phyloP scores from a whole-genome alignment of 805 yeast genomes.

The Candida saitoana region DNA sequence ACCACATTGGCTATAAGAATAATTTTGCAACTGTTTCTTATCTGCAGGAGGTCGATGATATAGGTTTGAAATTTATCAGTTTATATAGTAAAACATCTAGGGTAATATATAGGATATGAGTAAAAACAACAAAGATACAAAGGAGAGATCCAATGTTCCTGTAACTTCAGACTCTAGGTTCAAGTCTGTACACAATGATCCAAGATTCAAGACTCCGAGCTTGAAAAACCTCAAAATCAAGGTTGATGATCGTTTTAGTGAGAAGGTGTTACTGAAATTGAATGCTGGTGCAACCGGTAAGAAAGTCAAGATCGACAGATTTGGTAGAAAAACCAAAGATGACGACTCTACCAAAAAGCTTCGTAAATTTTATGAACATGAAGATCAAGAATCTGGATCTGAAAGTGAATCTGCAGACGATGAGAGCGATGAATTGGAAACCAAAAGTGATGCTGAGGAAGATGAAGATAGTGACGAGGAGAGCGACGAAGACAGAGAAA shows the following conservation, averaged over 20 bases:
- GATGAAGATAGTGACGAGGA: constrained; percentile 13
- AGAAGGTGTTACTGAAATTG: constrained; percentile 54
- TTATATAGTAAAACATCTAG: not conserved
- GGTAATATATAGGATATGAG: constrained; percentile 1
- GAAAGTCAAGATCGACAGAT: constrained; percentile 70
- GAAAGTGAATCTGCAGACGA: constrained; percentile 20
- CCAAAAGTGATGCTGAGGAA: constrained; percentile 20
- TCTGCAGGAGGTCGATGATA: not conserved
- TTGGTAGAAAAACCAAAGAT: constrained; percentile 66
- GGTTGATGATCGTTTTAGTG: constrained; percentile 79
- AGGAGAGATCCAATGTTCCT: constrained; percentile 17
- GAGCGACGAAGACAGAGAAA: not conserved
- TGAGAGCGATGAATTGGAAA: constrained; percentile 15
- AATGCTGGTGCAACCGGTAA: constrained; percentile 45
- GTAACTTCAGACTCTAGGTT: constrained; percentile 71
- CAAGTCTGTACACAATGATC: constrained; percentile 75
- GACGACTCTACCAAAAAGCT: constrained; percentile 47
- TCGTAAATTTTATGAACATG: constrained; percentile 60
- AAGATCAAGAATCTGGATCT: constrained; percentile 29
- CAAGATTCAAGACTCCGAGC: constrained; percentile 76
- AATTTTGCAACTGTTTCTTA: not conserved
- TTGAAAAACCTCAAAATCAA: constrained; percentile 67
- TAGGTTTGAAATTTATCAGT: not conserved
- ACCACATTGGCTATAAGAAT: not conserved
- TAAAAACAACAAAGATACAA: constrained; percentile 8